Evolutionary conservation across 2,329 filamentous ascomycete genomes (phyloP), one percentile per base, ranked within the genome.

Genomic region (Penicillium oxalicum): DNA sequence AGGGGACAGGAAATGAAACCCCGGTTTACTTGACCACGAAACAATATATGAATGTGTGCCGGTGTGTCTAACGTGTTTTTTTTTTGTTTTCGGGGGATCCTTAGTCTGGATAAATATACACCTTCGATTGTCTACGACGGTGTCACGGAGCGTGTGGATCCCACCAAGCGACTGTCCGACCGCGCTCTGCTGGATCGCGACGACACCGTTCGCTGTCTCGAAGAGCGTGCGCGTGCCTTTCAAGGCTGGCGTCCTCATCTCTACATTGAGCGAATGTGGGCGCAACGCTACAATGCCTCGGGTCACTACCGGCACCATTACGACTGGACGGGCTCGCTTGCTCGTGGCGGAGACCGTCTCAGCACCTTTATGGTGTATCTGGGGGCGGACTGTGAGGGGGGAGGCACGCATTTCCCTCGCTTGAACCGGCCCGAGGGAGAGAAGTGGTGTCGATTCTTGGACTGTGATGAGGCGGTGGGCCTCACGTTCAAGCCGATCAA

Each of bases 341-440:
- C 54, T 44, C 63, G 59, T 2, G 66, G 63, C 44, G 70, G 63
- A 4, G 73, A 72, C 33, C 68, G 81, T 0, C 64, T 79, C 5
- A 80, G 74, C 47, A 80, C 74, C 2, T 83, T 83, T 57, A 83
- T 83, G 79, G 80, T 83, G 1, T 84, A 82, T 58, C 61, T 83
- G 0, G 65, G 69, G 7, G 74, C 65, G 5, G 67, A 77, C 40
- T 79, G 78, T 52, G 70, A 69, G 12, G 81, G 81, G 1, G 81
- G 81, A 1, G 81, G 80, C 3, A 84, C 81, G 24, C 75, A 82
- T 56, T 84, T 84, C 48, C 80, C 80, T 4, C 65, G 76, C 2
- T 51, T 83, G 13, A 56, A 58, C 34, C 71, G 61, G 64, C 76
- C 76, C 32, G 47, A 48, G 12, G 72, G 68, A 24, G 55, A 62